Conservation (phyloP, 257 asterid genomes). For the Scutellaria minor region DNA sequence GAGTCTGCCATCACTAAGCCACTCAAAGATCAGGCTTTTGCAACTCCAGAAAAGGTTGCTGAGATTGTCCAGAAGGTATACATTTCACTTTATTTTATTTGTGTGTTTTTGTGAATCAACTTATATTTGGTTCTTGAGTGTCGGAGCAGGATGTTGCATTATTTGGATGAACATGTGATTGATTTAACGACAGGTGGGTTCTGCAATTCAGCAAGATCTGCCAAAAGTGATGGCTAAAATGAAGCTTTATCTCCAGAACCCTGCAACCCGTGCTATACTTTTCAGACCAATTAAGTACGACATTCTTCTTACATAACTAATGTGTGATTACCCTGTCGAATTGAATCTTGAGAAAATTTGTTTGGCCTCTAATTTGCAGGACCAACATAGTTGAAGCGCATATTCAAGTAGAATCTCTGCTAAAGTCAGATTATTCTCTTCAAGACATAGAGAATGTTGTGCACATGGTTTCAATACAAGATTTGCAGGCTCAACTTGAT, state of each 20-base stretch:
- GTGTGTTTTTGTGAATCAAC: neutral
- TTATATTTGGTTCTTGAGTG: neutral
- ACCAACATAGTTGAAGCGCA: constrained; percentile 93
- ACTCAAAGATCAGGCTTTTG: constrained; percentile 92
- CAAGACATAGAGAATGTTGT: constrained; percentile 67
- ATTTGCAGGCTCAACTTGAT: constrained; percentile 82
- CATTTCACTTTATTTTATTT: neutral
- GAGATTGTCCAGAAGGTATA: constrained; percentile 91
- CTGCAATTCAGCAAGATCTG: constrained; percentile 81
- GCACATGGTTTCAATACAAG: constrained; percentile 62
- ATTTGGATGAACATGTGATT: constrained; percentile 14
- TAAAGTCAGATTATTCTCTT: constrained; percentile 73
- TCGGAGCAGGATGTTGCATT: neutral
- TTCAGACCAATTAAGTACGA: constrained; percentile 94
- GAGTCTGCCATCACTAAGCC: constrained; percentile 77
- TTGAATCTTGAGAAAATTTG: neutral
- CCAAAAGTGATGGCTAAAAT: constrained; percentile 79
- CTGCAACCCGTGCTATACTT: constrained; percentile 91
- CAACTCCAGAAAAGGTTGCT: constrained; percentile 87
- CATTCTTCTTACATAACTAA: constrained; percentile 10
- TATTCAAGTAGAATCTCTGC: constrained; percentile 72
- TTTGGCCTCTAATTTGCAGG: constrained; percentile 55
- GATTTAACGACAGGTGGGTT: constrained; percentile 56
- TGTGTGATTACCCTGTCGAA: neutral
- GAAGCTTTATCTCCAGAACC: constrained; percentile 97